These are phyloP conservation scores for Phylloporus sp. DNA, from an alignment of 1,284 basidiomycete genomes.

Conservation along the genomic window DNA sequence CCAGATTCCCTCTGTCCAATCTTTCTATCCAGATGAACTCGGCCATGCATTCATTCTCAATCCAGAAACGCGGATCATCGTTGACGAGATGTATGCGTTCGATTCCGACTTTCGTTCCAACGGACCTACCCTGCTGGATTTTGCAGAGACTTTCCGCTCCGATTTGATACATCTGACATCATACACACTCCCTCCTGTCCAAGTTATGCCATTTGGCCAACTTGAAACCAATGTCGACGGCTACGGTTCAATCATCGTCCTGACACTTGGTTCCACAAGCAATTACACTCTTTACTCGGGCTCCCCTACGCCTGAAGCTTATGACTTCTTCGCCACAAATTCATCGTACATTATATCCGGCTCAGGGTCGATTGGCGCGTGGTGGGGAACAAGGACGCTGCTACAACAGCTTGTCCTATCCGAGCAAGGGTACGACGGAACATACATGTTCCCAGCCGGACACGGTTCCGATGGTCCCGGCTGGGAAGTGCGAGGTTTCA, in stretches of 20 bases:
- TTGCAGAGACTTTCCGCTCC: constrained; percentile 29
- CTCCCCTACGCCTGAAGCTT: constrained; percentile 37
- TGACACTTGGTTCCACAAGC: constrained; percentile 24
- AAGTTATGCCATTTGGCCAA: constrained; percentile 3
- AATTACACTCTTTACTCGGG: constrained; percentile 38
- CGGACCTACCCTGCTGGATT: constrained; percentile 27
- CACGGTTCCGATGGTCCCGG: constrained; percentile 40
- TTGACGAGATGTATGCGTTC: constrained; percentile 21
- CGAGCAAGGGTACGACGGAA: constrained; percentile 9
- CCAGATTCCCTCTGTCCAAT: constrained; percentile 35
- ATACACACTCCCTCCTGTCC: constrained; percentile 20
- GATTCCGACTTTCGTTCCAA: neutral
- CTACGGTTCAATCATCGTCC: constrained; percentile 22
- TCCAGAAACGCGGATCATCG: constrained; percentile 26
- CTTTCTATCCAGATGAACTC: constrained; percentile 17
- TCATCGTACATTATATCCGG: constrained; percentile 36
- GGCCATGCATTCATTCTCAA: constrained; percentile 19
- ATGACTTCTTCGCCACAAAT: constrained; percentile 36
- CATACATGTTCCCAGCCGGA: constrained; percentile 33
- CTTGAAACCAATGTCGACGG: neutral
- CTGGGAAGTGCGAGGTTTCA: constrained; percentile 44
- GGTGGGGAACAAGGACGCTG: constrained; percentile 46
- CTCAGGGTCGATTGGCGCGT: constrained; percentile 36
- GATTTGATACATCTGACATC: constrained; percentile 28
- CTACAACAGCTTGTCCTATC: constrained; percentile 39